Evolutionary conservation across 805 yeast species (phyloP), one percentile per base, ranked within the genome.

Genomic region (Kuraishia floccosa): DNA sequence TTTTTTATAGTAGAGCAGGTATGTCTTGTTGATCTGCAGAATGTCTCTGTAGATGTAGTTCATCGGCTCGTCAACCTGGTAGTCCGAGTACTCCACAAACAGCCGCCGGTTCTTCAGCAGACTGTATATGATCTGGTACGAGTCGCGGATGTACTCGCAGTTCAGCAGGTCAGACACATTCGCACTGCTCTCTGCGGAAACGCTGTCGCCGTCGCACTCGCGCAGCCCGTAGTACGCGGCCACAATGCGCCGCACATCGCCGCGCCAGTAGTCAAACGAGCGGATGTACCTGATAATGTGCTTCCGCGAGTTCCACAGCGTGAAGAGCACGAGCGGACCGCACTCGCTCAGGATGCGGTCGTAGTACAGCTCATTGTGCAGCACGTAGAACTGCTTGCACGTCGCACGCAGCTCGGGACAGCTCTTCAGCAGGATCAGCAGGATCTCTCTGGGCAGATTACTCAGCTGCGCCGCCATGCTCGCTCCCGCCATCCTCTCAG

Each of bases 41-140:
- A 54, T 58, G 34, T 63, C 65, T 28, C 60, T 56, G 44, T 46
- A 62, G 2, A 61, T 44, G 35, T 60, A 59, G 25, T 65, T 58
- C 3, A 57, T 51, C 2, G 72, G 72, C 42, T 66, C 69, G 40
- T 68, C 75, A 5, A 66, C 45, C 30, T 47, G 38, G 34, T 51
- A 56, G 35, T 54, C 58, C 5, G 44, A 36, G 28, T 47, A 42
- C 22, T 67, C 70, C 12, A 76, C 72, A 46, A 65, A 74, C 18
- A 74, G 40, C 25, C 79, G 48, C 30, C 71, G 60, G 41, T 70
- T 72, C 37, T 58, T 60, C 34, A 70, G 48, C 6, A 76, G 50
- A 0, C 70, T 60, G 37, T 66, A 69, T 1, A 72, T 54, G 18
- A 73, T 50, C 37, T 53, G 58, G 79, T 80, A 76, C 1, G 75